Base-by-base conservation (phyloP, 805 yeast genomes). In the Saturnispora mendoncae region DNA sequence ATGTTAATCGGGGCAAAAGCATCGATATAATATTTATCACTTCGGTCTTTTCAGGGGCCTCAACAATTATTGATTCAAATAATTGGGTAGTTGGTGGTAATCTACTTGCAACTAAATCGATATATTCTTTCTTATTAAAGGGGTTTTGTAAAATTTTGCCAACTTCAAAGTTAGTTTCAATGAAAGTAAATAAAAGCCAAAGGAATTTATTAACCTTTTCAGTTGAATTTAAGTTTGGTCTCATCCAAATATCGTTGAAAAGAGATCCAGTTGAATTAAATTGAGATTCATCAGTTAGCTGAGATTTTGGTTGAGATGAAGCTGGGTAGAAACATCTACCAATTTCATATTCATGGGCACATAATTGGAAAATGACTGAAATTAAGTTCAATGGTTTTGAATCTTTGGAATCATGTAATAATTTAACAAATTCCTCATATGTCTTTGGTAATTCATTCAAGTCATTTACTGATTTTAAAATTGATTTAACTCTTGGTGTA, bases 401-500 rank as follows among this genome's bases (percentile, higher is more conserved):
- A 12, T 43, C 45, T 21, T 44, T 46, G 18, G 46, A 49, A 6
- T 47, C 44, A 4, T 50, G 46, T 33, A 52, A 39, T 7, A 51
- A 50, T 3, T 36, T 18, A 9, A 58, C 43, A 40, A 82, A 65
- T 25, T 72, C 80, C 30, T 68, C 70, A 29, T 68, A 61, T 8
- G 64, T 61, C 40, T 64, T 58, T 19, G 67, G 68, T 24, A 76
- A 73, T 12, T 61, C 65, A 18, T 74, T 68, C 36, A 76, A 76
- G 53, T 88, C 95, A 51, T 88, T 78, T 2, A 88, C 85, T 0
- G 92, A 84, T 62, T 90, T 90, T 50, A 90, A 62, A 17, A 90
- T 90, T 0, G 94, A 80, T 57, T 90, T 90, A 47, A 90, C 70
- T 42, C 97, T 68, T 2, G 97, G 97, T 0, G 97, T 92, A 56